Evolutionary conservation across 148 eudicot genomes (phyloP).

Genomic region (Linanthus parryae): DNA sequence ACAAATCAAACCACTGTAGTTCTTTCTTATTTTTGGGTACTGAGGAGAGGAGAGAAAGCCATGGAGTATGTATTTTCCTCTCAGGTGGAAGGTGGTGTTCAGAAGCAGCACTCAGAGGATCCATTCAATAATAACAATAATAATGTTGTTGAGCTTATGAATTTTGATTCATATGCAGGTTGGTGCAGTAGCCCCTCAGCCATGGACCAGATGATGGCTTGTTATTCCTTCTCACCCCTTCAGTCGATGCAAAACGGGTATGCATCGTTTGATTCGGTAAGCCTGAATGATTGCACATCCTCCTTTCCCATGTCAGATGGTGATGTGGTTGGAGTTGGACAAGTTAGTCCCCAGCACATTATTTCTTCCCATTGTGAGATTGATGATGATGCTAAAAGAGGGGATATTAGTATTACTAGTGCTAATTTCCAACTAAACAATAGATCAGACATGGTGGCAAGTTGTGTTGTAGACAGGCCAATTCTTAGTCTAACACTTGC

Average conservation of each 20-base stretch:
- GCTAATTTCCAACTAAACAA: slow-evolving; percentile 10
- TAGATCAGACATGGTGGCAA: slow-evolving; percentile 10
- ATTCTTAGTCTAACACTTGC: slow-evolving; percentile 35
- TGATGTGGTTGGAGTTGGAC: slow-evolving; percentile 24
- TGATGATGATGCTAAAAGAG: slow-evolving; percentile 10
- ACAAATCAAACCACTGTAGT: neutral
- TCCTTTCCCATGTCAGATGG: slow-evolving; percentile 18
- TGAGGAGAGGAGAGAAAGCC: slow-evolving; percentile 42
- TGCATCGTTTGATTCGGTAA: slow-evolving; percentile 35
- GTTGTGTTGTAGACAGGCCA: slow-evolving; percentile 39
- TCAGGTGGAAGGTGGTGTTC: slow-evolving; percentile 22
- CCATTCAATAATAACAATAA: slow-evolving; percentile 33
- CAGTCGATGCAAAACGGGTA: slow-evolving; percentile 18
- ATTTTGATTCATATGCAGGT: slow-evolving; percentile 53
- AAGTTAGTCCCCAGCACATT: no score
- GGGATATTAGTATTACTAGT: slow-evolving; percentile 15
- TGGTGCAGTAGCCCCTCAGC: slow-evolving; percentile 67
- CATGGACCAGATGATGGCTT: slow-evolving; percentile 55
- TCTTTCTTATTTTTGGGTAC: neutral
- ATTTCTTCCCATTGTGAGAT: no score
- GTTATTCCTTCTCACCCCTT: slow-evolving; percentile 34
- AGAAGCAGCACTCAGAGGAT: slow-evolving; percentile 29
- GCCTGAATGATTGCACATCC: slow-evolving; percentile 14
- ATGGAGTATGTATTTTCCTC: slow-evolving; percentile 29
- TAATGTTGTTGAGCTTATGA: slow-evolving; percentile 42